Percentiles rank a stretch among this genome's conserved stretches.
These are phyloP conservation scores for Hyaloscypha bicolor DNA, from an alignment of 495 filamentous ascomycete genomes.

Conservation along the genomic window DNA sequence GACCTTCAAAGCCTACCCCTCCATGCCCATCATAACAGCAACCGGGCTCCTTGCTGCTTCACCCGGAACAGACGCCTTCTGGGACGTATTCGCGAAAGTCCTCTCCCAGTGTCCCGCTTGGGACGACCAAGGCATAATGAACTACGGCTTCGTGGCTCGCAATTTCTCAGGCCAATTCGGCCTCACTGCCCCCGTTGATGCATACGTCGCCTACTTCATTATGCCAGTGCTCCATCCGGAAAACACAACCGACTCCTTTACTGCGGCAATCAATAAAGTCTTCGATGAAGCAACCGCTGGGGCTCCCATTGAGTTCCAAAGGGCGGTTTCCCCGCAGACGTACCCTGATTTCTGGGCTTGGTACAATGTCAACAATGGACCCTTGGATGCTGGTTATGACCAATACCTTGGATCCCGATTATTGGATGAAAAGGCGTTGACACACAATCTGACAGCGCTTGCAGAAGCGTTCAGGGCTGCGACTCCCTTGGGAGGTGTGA, in stretches of 20 bases:
- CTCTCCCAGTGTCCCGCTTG: conserved; percentile 41
- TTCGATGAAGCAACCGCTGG: conserved; percentile 39
- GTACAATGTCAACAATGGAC: conserved; percentile 44
- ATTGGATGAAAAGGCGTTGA: conserved; percentile 38
- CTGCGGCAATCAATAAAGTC: conserved; percentile 14
- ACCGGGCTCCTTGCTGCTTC: not conserved
- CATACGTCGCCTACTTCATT: conserved; percentile 38
- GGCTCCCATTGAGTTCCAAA: conserved; percentile 6
- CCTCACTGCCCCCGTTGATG: conserved; percentile 26
- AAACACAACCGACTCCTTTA: conserved; percentile 22
- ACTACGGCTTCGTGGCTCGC: conserved; percentile 41
- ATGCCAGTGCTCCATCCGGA: conserved; percentile 21
- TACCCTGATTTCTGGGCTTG: conserved; percentile 50
- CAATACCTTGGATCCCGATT: conserved; percentile 44
- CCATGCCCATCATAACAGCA: not conserved
- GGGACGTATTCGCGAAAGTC: conserved; percentile 32
- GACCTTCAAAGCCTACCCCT: conserved; percentile 46
- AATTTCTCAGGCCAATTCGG: conserved; percentile 31
- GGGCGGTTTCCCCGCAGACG: conserved; percentile 35
- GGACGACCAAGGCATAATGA: conserved; percentile 40
- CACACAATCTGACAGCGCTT: conserved; percentile 27
- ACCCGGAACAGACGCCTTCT: conserved; percentile 4
- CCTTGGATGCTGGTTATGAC: conserved; percentile 39
- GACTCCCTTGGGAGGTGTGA: conserved; percentile 25
- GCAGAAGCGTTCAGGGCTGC: conserved; percentile 34